Base-by-base conservation (phyloP, 345 rosid species). In the Lepidium sativum region DNA sequence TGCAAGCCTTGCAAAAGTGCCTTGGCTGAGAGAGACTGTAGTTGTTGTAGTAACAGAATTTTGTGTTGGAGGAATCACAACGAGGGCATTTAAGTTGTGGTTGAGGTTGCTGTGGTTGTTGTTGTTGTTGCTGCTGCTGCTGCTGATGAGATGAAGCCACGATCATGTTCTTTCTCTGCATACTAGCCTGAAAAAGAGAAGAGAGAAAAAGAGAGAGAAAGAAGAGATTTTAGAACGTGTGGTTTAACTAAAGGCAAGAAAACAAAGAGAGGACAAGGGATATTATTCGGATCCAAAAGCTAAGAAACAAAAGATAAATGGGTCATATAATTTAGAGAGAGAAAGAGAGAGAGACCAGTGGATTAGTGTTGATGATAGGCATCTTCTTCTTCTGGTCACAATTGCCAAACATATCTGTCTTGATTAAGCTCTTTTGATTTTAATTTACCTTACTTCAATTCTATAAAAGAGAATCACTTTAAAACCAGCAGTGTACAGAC, bases 41-140 rank as follows among this genome's bases (percentile, higher is more conserved):
- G 81, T 86, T 86, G 79, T 86, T 86, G 79, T 82, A 86, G 83
- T 86, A 86, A 53, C 92, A 86, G 65, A 84, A 84, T 75, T 87
- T 87, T 10, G 91, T 84, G 81, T 84, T 87, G 0, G 86, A 77
- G 0, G 91, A 87, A 33, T 87, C 86, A 41, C 94, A 86, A 17
- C 94, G 89, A 40, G 94, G 94, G 65, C 94, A 86, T 71, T 80
- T 86, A 2, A 84, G 80, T 38, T 87, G 76, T 3, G 62, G 85
- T 16, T 76, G 87, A 0, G 59, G 78, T 12, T 70, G 71, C 18
- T 72, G 84, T 8, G 70, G 87, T 5, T 38, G 80, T 1, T 55
- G 59, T 27, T 57, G 79, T 14, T 72, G 77, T 21, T 72, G 80
- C 11, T 54, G 29, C 13, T 60, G 67, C 35, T 49, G n/a, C n/a